Base-by-base conservation (phyloP, 169 alveolate genomes). In the Plasmodium malariae region DNA sequence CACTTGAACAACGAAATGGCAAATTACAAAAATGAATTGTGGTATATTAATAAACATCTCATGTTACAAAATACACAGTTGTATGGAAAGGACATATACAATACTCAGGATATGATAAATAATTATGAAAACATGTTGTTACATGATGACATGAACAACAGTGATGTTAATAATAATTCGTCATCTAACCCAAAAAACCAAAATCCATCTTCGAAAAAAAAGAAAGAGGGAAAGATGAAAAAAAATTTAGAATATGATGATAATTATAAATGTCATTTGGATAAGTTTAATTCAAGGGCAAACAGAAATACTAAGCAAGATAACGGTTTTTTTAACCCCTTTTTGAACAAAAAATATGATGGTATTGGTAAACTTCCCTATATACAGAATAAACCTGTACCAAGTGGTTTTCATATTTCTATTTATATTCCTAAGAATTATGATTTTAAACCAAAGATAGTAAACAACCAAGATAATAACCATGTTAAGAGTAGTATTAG, bases 331-430 rank as follows among this genome's bases (percentile, higher is more conserved):
- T 83, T 83, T 65, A 65, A 83, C 45, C 91, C 91, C 11, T 65
- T 83, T 67, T 51, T 83, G 43, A 83, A 83, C 36, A 83, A 83
- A 34, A 83, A 83, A 45, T 83, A 83, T 30, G 91, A 83, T 65
- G 91, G 91, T n/a, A 49, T 83, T 19, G 83, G 91, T 1, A 83
- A 17, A 45, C 70, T 83, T 2, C 91, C 91, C 12, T 83, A 83
- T 36, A 83, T 83, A 65, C 91, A 83, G 30, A 83, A 83, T 60
- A 83, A 67, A 34, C 91, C 91, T 2, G 59, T 83, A 24, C 91
- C 91, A 17, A 83, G 49, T 9, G 91, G 91, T 12, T 45, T 83
- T 1, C 91, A 83, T 57, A 65, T 83, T 26, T 48, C 91, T 36
- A 51, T 83, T 12, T 83, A 83, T 51, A 54, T 83, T 1, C 91